Evolutionary conservation across 1,284 basidiomycete species (phyloP).

Genomic region (Cystobasidium sp.): DNA sequence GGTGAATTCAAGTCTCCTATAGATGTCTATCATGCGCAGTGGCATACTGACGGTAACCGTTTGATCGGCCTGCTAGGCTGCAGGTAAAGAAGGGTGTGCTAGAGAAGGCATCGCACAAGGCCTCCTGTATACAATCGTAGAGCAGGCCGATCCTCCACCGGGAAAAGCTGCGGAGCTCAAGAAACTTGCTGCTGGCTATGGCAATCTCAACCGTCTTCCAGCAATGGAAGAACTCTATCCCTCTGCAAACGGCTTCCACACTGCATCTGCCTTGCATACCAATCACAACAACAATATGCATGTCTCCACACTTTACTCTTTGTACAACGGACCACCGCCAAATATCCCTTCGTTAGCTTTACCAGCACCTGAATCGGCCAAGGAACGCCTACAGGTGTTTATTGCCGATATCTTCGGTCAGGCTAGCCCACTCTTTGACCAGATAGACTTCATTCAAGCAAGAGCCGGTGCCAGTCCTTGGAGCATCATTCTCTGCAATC

Average conservation of each 20-base stretch:
- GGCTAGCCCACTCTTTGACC: conserved; percentile 32
- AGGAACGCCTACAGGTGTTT: conserved; percentile 33
- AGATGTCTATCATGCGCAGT: not conserved
- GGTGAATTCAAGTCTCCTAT: not conserved
- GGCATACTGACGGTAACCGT: not conserved
- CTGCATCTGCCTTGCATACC: not conserved
- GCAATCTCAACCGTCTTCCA: conserved; percentile 24
- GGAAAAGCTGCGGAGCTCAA: conserved; percentile 13
- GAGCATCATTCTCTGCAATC: conserved; percentile 22
- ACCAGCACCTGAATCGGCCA: conserved; percentile 12
- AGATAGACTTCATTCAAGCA: conserved; percentile 27
- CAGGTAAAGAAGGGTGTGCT: conserved; percentile 41
- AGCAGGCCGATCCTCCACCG: conserved; percentile 10
- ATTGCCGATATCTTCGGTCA: conserved; percentile 33
- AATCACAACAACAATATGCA: not conserved
- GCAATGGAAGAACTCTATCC: conserved; percentile 37
- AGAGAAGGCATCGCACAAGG: conserved; percentile 16
- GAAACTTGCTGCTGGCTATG: conserved; percentile 24
- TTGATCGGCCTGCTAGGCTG: conserved; percentile 4
- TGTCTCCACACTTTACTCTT: not conserved
- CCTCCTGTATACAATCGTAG: conserved; percentile 18
- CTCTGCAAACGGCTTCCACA: not conserved
- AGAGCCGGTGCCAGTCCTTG: conserved; percentile 4
- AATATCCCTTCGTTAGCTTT: conserved; percentile 20
- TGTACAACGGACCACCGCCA: conserved; percentile 29